Evolutionary conservation across 1,139 yeast genomes (phyloP).

Genomic region (Suhomyces kunorum): DNA sequence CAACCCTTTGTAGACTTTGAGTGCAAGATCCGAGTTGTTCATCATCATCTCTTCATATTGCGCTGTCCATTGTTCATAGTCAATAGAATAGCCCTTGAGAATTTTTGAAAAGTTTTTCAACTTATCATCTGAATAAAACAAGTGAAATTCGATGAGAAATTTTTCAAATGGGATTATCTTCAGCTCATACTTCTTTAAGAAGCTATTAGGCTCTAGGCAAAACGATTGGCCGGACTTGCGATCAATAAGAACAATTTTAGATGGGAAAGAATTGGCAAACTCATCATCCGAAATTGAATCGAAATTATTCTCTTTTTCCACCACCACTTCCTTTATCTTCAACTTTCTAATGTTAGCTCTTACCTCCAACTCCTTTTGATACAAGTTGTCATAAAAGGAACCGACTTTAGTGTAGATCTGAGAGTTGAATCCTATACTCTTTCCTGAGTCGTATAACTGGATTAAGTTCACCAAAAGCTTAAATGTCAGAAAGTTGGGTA

Average conservation of each 20-base stretch:
- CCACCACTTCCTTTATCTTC: constrained; percentile 33
- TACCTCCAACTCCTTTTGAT: constrained; percentile 41
- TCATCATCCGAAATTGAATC: constrained; percentile 56
- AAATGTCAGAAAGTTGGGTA: constrained; percentile 54
- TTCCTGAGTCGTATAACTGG: constrained; percentile 39
- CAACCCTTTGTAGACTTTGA: constrained; percentile 47
- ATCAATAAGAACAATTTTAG: constrained; percentile 47
- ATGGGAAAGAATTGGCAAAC: constrained; percentile 51
- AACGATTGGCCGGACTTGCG: constrained; percentile 29
- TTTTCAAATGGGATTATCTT: constrained; percentile 20
- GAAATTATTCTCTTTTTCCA: constrained; percentile 27
- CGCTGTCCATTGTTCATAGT: constrained; percentile 54
- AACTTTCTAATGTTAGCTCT: constrained; percentile 39
- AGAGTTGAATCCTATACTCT: constrained; percentile 31
- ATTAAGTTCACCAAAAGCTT: constrained; percentile 50
- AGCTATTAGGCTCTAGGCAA: constrained; percentile 48
- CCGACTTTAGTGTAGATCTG: constrained; percentile 33
- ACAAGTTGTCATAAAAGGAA: constrained; percentile 31
- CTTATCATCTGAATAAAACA: constrained; percentile 54
- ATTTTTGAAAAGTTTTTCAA: constrained; percentile 38
- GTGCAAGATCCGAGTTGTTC: constrained; percentile 46
- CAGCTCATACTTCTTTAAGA: constrained; percentile 29
- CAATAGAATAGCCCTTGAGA: constrained; percentile 41
- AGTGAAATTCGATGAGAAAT: constrained; percentile 44
- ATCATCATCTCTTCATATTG: constrained; percentile 45